A percentile compares a stretch with the other conserved stretches of the same genome.
Evolutionary conservation across 75 land plant species (phyloP).

Genomic region (Isoetes taiwanensis): DNA sequence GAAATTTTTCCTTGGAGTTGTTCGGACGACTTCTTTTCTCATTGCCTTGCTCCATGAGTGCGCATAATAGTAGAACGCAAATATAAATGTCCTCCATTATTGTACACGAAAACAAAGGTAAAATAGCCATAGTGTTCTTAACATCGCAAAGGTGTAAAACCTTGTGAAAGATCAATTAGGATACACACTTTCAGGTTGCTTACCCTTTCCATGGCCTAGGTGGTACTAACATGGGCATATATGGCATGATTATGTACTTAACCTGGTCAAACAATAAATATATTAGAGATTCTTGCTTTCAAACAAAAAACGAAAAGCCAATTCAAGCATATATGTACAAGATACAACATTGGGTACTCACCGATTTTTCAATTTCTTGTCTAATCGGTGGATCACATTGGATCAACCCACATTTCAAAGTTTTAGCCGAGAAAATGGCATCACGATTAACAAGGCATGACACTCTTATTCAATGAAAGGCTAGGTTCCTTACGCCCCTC

Average conservation of each 20-base stretch:
- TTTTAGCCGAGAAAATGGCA: conserved; percentile 4
- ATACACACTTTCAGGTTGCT: not conserved
- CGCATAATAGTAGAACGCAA: conserved; percentile 76
- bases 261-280: conserved; percentile 35
- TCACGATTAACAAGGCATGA: conserved; percentile 18
- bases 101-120: conserved; percentile 48
- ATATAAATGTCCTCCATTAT: conserved; percentile 64
- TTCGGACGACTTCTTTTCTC: conserved; percentile 52
- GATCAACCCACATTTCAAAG: conserved; percentile 56
- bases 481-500: conserved; percentile 2
- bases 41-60: conserved; percentile 76
- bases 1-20: conserved; percentile 36
- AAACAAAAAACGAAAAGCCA: too few species aligned
- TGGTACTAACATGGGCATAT: conserved; percentile 91
- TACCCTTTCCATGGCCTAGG: conserved; percentile 84
- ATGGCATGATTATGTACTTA: conserved; percentile 75
- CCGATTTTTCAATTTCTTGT: conserved; percentile 68
- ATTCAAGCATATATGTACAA: too few species aligned
- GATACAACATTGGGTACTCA: too few species aligned
- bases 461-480: not conserved
- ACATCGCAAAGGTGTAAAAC: too few species aligned
- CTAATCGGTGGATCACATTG: conserved; percentile 72
- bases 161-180: too few species aligned
- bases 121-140: too few species aligned
- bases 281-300: too few species aligned